Evolutionary conservation across 179 eudicot species (phyloP).

Genomic region (Actinidia arguta): DNA sequence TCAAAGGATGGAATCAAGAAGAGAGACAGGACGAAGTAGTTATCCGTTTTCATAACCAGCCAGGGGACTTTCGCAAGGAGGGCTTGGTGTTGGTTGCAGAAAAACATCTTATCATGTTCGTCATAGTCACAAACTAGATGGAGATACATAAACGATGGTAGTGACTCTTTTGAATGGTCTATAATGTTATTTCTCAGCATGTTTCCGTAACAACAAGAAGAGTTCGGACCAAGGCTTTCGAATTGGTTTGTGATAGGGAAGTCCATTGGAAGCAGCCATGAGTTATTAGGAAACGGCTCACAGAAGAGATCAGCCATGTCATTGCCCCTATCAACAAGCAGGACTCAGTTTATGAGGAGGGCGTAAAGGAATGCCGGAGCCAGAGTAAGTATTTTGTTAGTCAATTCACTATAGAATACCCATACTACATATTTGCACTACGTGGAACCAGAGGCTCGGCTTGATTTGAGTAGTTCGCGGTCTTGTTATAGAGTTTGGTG

Average conservation of each 20-base stretch:
- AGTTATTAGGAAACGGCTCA: conserved; percentile 86
- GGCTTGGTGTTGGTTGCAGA: conserved; percentile 77
- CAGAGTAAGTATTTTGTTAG: conserved; percentile 81
- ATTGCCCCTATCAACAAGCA: conserved; percentile 82
- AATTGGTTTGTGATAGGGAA: conserved; percentile 64
- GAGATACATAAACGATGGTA: conserved; percentile 61
- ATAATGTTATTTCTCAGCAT: conserved; percentile 54
- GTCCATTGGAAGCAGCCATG: conserved; percentile 88
- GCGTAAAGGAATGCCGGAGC: conserved; percentile 88
- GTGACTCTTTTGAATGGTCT: background rate
- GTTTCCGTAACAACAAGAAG: conserved; percentile 78
- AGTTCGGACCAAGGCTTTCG: too few species aligned
- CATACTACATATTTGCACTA: conserved; percentile 92
- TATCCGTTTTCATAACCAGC: conserved; percentile 77
- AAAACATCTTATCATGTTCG: conserved; percentile 86
- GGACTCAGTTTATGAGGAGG: conserved; percentile 78
- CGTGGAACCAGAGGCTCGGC: conserved; percentile 41
- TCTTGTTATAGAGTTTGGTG: conserved; percentile 65
- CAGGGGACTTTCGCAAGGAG: conserved; percentile 65
- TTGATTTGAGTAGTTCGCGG: conserved; percentile 60
- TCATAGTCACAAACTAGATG: conserved; percentile 81
- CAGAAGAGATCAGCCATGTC: conserved; percentile 87
- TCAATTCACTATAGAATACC: conserved; percentile 86
- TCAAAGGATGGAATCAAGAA: conserved; percentile 78
- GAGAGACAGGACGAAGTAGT: conserved; percentile 81